A percentile compares a stretch with the other conserved stretches of the same genome.
Evolutionary conservation across 495 filamentous ascomycete genomes (phyloP).

Genomic region (Friedmanniomyces endolithicus): DNA sequence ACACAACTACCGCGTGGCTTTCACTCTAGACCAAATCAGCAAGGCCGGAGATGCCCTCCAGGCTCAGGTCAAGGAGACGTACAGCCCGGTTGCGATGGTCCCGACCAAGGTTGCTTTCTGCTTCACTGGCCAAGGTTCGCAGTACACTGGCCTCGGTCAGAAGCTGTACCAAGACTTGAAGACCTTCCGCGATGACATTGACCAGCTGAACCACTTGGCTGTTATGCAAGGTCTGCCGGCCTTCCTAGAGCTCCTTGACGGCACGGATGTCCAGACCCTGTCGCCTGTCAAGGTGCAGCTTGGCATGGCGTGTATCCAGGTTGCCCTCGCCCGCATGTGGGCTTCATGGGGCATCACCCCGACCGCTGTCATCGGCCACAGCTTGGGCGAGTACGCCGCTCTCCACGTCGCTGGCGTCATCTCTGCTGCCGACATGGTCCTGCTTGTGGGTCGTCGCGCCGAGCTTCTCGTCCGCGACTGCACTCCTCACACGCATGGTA

Average conservation of each 20-base stretch:
- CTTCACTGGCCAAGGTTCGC: slow-evolving; percentile 42
- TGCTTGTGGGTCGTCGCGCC: slow-evolving; percentile 66
- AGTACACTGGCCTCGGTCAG: slow-evolving; percentile 55
- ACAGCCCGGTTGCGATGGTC: slow-evolving; percentile 35
- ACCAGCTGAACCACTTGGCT: slow-evolving; percentile 56
- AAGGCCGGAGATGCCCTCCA: slow-evolving; percentile 31
- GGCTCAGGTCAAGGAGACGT: slow-evolving; percentile 31
- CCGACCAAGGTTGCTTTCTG: slow-evolving; percentile 39
- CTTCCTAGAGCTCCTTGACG: slow-evolving; percentile 55
- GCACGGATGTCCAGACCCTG: slow-evolving; percentile 45
- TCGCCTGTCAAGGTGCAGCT: slow-evolving; percentile 69
- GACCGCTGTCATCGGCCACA: slow-evolving; percentile 71
- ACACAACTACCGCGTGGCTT: slow-evolving; percentile 35
- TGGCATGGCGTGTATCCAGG: slow-evolving; percentile 66
- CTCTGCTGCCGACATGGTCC: slow-evolving; percentile 65
- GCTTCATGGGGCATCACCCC: slow-evolving; percentile 64
- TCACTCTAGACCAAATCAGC: slow-evolving; percentile 29
- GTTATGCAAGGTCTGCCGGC: slow-evolving; percentile 58
- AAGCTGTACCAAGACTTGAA: slow-evolving; percentile 53
- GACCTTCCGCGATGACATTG: slow-evolving; percentile 57
- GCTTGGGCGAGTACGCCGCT: slow-evolving; percentile 78
- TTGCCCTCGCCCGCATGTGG: slow-evolving; percentile 76
- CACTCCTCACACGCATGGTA: slow-evolving; percentile 54
- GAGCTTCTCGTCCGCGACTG: slow-evolving; percentile 62
- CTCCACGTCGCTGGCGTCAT: slow-evolving; percentile 70